A percentile compares a stretch with the other conserved stretches of the same genome.
These are phyloP conservation scores for Suhomyces sp. DNA, from an alignment of 805 yeast genomes.

Conservation along the genomic window DNA sequence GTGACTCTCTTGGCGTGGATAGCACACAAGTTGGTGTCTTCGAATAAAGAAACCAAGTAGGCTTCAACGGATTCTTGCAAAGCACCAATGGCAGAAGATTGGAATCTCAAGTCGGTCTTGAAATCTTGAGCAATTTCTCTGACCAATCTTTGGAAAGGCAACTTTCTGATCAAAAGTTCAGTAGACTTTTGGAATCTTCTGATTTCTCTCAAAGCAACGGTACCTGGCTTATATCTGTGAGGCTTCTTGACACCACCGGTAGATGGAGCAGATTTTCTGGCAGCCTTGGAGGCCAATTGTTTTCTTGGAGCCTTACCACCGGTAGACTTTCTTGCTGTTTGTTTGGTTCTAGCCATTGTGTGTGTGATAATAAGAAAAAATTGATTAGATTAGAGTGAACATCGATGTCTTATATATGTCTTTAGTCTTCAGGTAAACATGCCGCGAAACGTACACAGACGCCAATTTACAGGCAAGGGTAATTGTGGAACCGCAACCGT, in stretches of 20 bases:
- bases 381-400: neutral
- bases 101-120: slow-evolving; percentile 93
- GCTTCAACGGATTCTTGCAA: slow-evolving; percentile 49
- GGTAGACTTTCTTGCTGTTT: slow-evolving; percentile 91
- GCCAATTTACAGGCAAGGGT: neutral
- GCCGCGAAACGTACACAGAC: neutral
- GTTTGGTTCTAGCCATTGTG: slow-evolving; percentile 87
- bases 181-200: slow-evolving; percentile 97
- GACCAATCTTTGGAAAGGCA: slow-evolving; percentile 96
- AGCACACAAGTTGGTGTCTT: slow-evolving; percentile 49
- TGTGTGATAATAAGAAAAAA: neutral
- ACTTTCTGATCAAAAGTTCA: slow-evolving; percentile 89
- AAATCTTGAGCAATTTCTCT: slow-evolving; percentile 95
- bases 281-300: slow-evolving; percentile 88
- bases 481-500: neutral
- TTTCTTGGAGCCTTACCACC: slow-evolving; percentile 97
- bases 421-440: neutral
- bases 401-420: neutral
- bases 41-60: slow-evolving; percentile 45
- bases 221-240: slow-evolving; percentile 97
- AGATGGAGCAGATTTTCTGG: slow-evolving; percentile 90
- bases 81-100: slow-evolving; percentile 51
- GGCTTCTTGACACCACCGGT: slow-evolving; percentile 93
- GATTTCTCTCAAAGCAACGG: slow-evolving; percentile 94
- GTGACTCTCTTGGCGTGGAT: slow-evolving; percentile 50